phyloP scores from a whole-genome alignment of 495 filamentous ascomycete species.

The Chaetomium tenue region DNA sequence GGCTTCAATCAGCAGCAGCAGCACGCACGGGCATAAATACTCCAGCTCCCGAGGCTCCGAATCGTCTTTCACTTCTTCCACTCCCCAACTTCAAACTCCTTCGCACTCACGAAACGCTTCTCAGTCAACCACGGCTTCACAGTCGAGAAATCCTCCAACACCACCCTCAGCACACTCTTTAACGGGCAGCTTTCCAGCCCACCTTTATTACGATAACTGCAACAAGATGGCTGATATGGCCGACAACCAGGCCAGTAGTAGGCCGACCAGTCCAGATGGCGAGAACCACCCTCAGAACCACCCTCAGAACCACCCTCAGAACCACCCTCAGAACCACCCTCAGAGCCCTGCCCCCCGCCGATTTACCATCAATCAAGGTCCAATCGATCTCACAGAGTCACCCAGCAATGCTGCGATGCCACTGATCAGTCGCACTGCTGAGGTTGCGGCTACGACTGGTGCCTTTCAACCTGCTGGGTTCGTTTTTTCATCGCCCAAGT shows the following conservation, averaged over 20 bases:
- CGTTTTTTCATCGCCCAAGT: not conserved
- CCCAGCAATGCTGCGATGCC: slow-evolving; percentile 10
- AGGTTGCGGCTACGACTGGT: too few species aligned
- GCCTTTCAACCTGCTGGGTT: not conserved
- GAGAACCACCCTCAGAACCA: too few species aligned
- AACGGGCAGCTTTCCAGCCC: not conserved
- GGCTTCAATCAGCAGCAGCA: slow-evolving; percentile 24
- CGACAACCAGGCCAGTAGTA: not conserved
- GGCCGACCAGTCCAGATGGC: not conserved
- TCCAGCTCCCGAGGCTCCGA: slow-evolving; percentile 43
- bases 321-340: not conserved
- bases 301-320: not conserved
- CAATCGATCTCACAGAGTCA: slow-evolving; percentile 10
- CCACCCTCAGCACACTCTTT: not conserved
- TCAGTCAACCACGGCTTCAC: slow-evolving; percentile 31
- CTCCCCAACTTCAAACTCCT: slow-evolving; percentile 24
- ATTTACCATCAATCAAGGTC: not conserved
- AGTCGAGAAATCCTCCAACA: too few species aligned
- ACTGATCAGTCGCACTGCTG: not conserved
- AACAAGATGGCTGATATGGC: slow-evolving; percentile 3
- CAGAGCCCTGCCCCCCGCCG: not conserved
- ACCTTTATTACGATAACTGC: not conserved
- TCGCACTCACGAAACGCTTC: slow-evolving; percentile 46
- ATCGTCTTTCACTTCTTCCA: slow-evolving; percentile 42
- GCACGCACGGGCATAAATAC: slow-evolving; percentile 42